Conservation (phyloP, 2,329 filamentous ascomycete genomes). For the Byssoonygena ceratinophila region DNA sequence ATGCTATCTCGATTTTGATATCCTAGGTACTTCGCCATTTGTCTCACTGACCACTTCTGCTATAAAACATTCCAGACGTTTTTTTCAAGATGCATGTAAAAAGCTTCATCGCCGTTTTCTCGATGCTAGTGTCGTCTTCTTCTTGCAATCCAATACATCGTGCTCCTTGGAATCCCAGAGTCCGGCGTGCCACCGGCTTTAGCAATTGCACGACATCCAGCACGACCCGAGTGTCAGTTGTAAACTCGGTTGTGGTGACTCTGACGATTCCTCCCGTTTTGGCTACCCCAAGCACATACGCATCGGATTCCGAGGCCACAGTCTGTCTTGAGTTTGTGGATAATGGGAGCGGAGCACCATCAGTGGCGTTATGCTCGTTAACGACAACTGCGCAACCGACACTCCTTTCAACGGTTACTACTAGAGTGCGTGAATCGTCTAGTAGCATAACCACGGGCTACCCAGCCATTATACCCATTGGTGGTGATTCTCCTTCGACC, state of each 20-base stretch:
- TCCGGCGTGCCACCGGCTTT: not conserved
- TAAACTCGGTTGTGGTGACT: constrained; percentile 11
- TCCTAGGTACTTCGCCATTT: not conserved
- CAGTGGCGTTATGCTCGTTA: constrained; percentile 4
- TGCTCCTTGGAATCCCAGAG: not conserved
- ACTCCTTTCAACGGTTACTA: not conserved
- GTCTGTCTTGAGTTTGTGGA: constrained; percentile 11
- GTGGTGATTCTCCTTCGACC: not conserved
- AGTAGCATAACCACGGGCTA: not conserved
- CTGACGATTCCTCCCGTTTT: constrained; percentile 10
- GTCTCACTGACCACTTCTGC: not conserved
- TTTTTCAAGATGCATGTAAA: constrained; percentile 5
- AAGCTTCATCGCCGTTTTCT: not conserved
- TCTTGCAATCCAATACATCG: constrained; percentile 10
- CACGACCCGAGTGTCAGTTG: not conserved
- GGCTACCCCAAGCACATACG: not conserved
- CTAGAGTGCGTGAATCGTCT: not conserved
- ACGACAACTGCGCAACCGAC: not conserved
- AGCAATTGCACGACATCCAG: not conserved
- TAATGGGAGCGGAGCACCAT: constrained; percentile 1
- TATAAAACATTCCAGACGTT: not conserved
- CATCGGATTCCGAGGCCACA: constrained; percentile 2
- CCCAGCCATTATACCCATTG: constrained; percentile 4
- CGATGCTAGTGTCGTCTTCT: not conserved
- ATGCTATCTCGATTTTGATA: not conserved